phyloP scores from a whole-genome alignment of 176 grass and related monocot species.

The Phragmites australis region DNA sequence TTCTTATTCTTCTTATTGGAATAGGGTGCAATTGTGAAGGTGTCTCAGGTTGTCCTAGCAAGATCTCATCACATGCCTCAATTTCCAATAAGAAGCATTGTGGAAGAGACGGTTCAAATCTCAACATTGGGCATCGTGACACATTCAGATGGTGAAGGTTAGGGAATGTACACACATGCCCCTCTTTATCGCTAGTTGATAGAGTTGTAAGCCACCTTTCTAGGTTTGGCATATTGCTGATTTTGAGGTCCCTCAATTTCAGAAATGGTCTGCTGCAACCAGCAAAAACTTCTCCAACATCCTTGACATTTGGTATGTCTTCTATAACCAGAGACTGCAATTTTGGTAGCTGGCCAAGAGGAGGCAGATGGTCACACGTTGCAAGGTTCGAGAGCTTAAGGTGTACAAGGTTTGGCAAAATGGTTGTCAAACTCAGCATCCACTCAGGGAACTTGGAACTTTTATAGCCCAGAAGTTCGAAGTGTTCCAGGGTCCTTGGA shows the following conservation, averaged over 20 bases:
- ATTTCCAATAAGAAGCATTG: not conserved
- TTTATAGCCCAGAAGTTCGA: not conserved
- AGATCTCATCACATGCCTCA: not conserved
- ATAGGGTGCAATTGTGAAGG: not conserved
- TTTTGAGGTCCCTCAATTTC: not conserved
- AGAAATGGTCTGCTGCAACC: not conserved
- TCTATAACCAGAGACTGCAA: not conserved
- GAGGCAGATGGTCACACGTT: not conserved
- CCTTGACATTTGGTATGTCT: not conserved
- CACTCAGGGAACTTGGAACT: not conserved
- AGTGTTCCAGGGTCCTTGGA: slow-evolving; percentile 1
- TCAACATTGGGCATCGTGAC: not conserved
- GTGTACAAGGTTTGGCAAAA: not conserved
- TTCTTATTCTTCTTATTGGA: not conserved
- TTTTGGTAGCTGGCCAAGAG: slow-evolving; percentile 1
- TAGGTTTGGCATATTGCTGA: not conserved
- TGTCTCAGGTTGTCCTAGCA: not conserved
- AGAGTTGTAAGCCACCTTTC: not conserved
- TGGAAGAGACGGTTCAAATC: not conserved
- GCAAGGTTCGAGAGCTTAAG: not conserved
- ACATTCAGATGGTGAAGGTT: not conserved
- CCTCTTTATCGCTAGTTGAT: not conserved
- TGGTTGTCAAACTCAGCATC: not conserved
- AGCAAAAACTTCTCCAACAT: not conserved
- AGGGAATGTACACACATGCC: not conserved